Percentiles rank a stretch among this genome's conserved stretches.
These are phyloP conservation scores for Colletotrichum tabaci DNA, from an alignment of 2,329 filamentous ascomycete genomes.

Conservation along the genomic window DNA sequence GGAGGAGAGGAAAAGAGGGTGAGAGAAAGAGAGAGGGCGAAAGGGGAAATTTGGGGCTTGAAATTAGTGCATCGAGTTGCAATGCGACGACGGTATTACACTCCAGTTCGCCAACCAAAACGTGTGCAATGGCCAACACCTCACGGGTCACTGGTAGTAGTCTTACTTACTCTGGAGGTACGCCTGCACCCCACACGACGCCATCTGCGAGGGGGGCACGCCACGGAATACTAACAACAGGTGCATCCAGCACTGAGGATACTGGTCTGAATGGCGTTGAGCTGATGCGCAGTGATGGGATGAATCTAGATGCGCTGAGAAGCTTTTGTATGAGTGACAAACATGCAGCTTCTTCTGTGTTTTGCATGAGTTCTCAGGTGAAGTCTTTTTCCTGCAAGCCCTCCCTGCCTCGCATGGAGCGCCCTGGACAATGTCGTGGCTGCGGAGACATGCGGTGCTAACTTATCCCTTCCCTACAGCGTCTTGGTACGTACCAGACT, in stretches of 20 bases:
- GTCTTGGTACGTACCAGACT: background rate
- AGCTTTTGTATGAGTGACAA: background rate
- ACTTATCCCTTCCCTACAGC: conserved; percentile 17
- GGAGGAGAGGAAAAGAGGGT: background rate
- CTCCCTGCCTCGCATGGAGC: conserved; percentile 37
- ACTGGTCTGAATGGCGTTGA: background rate
- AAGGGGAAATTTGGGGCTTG: conserved; percentile 38
- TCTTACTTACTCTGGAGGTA: no score
- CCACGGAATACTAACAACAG: background rate
- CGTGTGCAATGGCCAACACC: background rate
- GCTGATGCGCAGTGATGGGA: no score
- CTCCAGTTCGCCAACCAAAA: conserved; percentile 1
- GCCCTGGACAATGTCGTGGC: conserved; percentile 27
- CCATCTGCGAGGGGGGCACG: conserved; percentile 5
- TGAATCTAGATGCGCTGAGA: no score
- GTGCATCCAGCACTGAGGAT: background rate
- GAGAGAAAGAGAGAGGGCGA: conserved; percentile 22
- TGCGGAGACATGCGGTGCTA: conserved; percentile 31
- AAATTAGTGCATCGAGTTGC: conserved; percentile 25
- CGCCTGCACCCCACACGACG: conserved; percentile 17
- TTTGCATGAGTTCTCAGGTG: background rate
- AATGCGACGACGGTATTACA: conserved; percentile 28
- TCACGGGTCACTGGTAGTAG: background rate
- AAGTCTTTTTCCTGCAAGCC: background rate
- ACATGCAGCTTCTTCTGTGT: conserved; percentile 8